These are phyloP conservation scores for Microcyclospora pomicola DNA, from an alignment of 2,329 filamentous ascomycete genomes.

Conservation along the genomic window DNA sequence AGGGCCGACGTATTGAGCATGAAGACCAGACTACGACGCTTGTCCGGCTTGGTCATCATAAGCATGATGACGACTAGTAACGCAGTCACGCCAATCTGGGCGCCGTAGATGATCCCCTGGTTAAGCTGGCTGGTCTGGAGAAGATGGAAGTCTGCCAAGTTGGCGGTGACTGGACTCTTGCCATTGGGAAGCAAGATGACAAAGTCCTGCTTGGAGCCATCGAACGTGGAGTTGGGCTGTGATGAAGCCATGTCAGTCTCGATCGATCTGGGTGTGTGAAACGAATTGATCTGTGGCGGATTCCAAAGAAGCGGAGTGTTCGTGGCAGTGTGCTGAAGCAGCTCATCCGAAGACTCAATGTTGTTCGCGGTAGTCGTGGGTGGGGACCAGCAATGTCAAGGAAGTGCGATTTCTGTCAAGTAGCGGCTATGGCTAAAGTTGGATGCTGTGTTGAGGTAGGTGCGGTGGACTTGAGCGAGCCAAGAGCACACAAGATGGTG, in stretches of 20 bases:
- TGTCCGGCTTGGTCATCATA: conserved; percentile 51
- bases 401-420: too few species aligned
- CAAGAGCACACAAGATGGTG: too few species aligned
- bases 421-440: too few species aligned
- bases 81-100: conserved; percentile 55
- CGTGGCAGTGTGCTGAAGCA: conserved; percentile 1
- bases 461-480: too few species aligned
- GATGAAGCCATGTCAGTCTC: neutral
- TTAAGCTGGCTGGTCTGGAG: conserved; percentile 25
- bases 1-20: conserved; percentile 51
- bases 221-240: conserved; percentile 24
- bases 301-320: conserved; percentile 1
- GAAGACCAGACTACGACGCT: conserved; percentile 51
- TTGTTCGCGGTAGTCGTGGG: conserved; percentile 4
- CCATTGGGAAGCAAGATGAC: conserved; percentile 31
- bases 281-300: conserved; percentile 1
- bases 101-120: conserved; percentile 50
- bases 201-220: conserved; percentile 40
- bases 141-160: conserved; percentile 31
- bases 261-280: conserved; percentile 1
- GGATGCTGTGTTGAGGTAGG: too few species aligned
- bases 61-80: conserved; percentile 53
- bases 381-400: too few species aligned
- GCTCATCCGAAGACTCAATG: conserved; percentile 1
- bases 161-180: conserved; percentile 28